Evolutionary conservation across 2,329 filamentous ascomycete species (phyloP).

Genomic region (Colletotrichum chlorophyti): DNA sequence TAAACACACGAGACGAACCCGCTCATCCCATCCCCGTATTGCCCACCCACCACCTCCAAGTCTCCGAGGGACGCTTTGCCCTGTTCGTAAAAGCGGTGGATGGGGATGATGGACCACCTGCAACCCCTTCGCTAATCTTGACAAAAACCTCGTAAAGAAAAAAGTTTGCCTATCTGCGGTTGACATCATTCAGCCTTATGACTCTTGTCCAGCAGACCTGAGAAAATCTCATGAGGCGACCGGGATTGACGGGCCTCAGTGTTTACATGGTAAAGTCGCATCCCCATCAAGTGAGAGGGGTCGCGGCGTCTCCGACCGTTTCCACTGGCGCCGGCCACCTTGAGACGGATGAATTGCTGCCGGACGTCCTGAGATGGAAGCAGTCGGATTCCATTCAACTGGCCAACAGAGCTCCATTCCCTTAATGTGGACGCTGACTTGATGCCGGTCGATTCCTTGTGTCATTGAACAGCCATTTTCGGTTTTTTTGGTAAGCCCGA

Average conservation of each 20-base stretch:
- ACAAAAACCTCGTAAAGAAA: slow-evolving; percentile 7
- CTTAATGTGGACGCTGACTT: no score
- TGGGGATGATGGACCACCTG: slow-evolving; percentile 17
- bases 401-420: no score
- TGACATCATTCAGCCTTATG: slow-evolving; percentile 8
- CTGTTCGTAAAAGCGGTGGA: no score
- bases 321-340: not conserved
- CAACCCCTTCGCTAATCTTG: slow-evolving; percentile 17
- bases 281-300: not conserved
- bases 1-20: slow-evolving; percentile 8
- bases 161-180: not conserved
- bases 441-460: no score
- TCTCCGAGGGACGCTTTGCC: slow-evolving; percentile 1
- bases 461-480: no score
- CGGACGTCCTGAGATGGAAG: no score
- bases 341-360: no score
- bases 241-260: not conserved
- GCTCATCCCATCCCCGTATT: slow-evolving; percentile 1
- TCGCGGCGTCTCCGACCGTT: slow-evolving; percentile 14
- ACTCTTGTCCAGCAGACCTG: not conserved
- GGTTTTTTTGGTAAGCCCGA: no score
- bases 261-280: not conserved
- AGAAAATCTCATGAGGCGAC: not conserved
- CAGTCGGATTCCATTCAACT: no score
- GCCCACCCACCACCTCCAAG: no score